phyloP scores from a whole-genome alignment of 2,329 filamentous ascomycete species.

The Purpureocillium takamizusanense region DNA sequence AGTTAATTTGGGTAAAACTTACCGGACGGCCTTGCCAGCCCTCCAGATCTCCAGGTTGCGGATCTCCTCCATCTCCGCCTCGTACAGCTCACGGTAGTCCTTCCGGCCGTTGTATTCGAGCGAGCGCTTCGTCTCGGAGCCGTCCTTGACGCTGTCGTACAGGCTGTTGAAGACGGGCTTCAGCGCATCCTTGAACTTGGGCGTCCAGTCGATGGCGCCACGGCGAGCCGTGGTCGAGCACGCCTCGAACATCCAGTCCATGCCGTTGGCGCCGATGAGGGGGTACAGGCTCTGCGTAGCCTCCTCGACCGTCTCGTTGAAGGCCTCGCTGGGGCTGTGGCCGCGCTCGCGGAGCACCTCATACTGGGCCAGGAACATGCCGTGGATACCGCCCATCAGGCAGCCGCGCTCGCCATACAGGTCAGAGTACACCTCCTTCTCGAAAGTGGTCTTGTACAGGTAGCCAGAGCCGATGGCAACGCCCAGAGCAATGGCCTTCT shows the following conservation, averaged over 20 bases:
- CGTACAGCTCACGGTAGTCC: slow-evolving; percentile 95
- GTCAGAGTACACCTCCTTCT: slow-evolving; percentile 99
- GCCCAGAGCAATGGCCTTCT: slow-evolving; percentile 94
- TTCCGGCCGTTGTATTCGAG: slow-evolving; percentile 94
- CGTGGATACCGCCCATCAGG: slow-evolving; percentile 99
- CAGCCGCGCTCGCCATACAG: slow-evolving; percentile 99
- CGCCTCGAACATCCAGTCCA: slow-evolving; percentile 99
- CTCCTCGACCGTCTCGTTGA: slow-evolving; percentile 99
- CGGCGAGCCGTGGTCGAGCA: slow-evolving; percentile 98
- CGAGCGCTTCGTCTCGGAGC: slow-evolving; percentile 89
- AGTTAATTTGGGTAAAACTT: slow-evolving; percentile 21
- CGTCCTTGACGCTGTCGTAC: slow-evolving; percentile 86
- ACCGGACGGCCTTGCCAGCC: slow-evolving; percentile 94
- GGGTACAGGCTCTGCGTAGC: slow-evolving; percentile 97
- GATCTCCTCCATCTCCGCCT: slow-evolving; percentile 98
- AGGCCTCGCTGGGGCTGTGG: slow-evolving; percentile 95
- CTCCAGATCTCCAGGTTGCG: slow-evolving; percentile 97
- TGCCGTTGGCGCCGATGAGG: slow-evolving; percentile 91
- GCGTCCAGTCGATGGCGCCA: slow-evolving; percentile 98
- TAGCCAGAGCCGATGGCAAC: slow-evolving; percentile 96
- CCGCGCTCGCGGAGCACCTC: slow-evolving; percentile 98
- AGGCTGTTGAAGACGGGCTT: slow-evolving; percentile 98
- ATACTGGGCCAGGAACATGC: slow-evolving; percentile 99
- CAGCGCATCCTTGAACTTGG: slow-evolving; percentile 92
- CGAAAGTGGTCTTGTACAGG: slow-evolving; percentile 99